Percentiles rank a stretch among this genome's conserved stretches.
Evolutionary conservation across 768 basidiomycete species (phyloP).

Genomic region (Trametes punicea): DNA sequence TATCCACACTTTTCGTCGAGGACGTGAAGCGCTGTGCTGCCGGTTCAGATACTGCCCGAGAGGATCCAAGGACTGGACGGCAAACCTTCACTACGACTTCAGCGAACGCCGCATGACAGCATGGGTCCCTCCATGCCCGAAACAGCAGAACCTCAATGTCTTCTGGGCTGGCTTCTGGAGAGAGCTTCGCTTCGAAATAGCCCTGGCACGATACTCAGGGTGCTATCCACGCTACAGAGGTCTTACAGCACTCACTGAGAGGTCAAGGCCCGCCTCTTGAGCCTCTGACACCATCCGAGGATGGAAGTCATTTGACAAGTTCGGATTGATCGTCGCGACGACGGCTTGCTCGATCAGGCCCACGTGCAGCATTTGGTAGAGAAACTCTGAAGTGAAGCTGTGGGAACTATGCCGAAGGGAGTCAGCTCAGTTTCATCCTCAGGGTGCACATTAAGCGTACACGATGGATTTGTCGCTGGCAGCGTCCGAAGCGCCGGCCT

Average conservation of each 20-base stretch:
- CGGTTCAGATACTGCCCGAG: neutral
- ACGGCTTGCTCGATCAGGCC: constrained; percentile 55
- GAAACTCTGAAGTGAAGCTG: constrained; percentile 41
- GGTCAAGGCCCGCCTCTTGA: constrained; percentile 54
- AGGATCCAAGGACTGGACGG: neutral
- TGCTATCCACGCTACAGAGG: neutral
- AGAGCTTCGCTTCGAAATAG: constrained; percentile 58
- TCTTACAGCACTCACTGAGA: constrained; percentile 43
- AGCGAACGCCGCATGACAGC: constrained; percentile 57
- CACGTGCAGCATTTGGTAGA: constrained; percentile 51
- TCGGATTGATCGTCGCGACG: constrained; percentile 49
- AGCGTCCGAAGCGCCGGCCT: constrained; percentile 3
- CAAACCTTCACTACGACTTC: constrained; percentile 55
- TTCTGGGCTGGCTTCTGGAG: constrained; percentile 43
- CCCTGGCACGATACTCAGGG: constrained; percentile 33
- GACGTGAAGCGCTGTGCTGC: constrained; percentile 54
- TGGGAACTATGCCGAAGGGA: constrained; percentile 1
- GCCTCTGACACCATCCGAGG: constrained; percentile 56
- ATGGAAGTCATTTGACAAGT: constrained; percentile 43
- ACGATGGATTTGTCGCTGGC: constrained; percentile 10
- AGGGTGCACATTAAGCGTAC: constrained; percentile 9
- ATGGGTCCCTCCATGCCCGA: constrained; percentile 52
- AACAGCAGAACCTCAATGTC: constrained; percentile 35
- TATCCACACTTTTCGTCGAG: constrained; percentile 51
- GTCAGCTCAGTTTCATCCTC: neutral